Percentiles rank a stretch among this genome's conserved stretches.
Conservation (phyloP, 805 yeast species). For the Starmerella vitae region DNA sequence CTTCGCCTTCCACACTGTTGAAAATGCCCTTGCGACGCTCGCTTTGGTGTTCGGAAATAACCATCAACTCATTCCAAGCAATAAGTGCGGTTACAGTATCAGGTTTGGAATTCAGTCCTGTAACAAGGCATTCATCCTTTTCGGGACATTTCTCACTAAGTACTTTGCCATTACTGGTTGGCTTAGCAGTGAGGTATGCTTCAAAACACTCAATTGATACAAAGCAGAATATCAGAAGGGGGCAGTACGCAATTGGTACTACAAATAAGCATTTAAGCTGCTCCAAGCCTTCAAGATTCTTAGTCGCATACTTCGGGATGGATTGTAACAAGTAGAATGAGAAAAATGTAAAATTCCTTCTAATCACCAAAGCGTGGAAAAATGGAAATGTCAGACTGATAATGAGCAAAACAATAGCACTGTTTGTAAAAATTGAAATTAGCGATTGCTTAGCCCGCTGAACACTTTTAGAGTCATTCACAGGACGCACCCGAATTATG, state of each 20-base stretch:
- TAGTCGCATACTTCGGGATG: background rate
- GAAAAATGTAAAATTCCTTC: background rate
- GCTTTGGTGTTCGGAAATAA: conserved; percentile 23
- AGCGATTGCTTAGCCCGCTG: no score
- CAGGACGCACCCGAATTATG: background rate
- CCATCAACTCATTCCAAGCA: conserved; percentile 30
- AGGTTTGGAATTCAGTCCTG: conserved; percentile 25
- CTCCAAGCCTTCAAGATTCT: background rate
- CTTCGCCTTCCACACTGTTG: conserved; percentile 25
- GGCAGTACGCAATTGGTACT: conserved; percentile 2
- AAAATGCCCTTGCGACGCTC: conserved; percentile 28
- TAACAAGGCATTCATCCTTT: conserved; percentile 29
- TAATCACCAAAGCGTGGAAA: background rate
- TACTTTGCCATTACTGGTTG: conserved; percentile 24
- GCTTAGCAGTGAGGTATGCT: conserved; percentile 29
- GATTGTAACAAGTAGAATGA: background rate
- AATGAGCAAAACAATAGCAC: background rate
- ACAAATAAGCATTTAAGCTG: background rate
- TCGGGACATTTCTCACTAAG: conserved; percentile 21
- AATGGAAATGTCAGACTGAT: background rate
- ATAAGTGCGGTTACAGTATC: conserved; percentile 22
- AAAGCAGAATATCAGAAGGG: conserved; percentile 21
- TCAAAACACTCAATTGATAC: conserved; percentile 22
- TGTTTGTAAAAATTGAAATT: no score
- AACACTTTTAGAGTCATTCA: no score